Conservation (phyloP, 1,284 basidiomycete genomes). For the Cerioporus squamosus region DNA sequence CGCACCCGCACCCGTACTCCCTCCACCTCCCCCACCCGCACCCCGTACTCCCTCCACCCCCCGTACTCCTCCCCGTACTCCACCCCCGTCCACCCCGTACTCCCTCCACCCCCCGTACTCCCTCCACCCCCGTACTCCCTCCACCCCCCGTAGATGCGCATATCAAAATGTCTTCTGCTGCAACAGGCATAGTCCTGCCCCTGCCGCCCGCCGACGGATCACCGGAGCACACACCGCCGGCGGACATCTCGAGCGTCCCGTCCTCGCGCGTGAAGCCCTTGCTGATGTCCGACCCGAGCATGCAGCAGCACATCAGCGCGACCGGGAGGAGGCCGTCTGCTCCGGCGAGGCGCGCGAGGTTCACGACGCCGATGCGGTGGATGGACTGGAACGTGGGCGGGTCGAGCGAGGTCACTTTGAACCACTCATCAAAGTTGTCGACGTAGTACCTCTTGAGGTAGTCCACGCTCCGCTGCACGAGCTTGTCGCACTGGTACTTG, state of each 20-base stretch:
- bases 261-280: constrained; percentile 14
- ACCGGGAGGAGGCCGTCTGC: constrained; percentile 11
- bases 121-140: too few species aligned
- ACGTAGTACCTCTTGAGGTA: constrained; percentile 14
- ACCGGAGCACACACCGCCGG: constrained; percentile 20
- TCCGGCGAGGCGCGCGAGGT: constrained; percentile 14
- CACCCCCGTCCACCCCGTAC: too few species aligned
- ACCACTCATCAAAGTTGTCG: constrained; percentile 9
- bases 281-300: constrained; percentile 4
- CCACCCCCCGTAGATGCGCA: too few species aligned
- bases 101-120: too few species aligned
- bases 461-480: constrained; percentile 7
- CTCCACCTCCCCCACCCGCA: too few species aligned
- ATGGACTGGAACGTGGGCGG: constrained; percentile 8
- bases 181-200: not conserved
- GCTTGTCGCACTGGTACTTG: constrained; percentile 16
- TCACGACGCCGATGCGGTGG: constrained; percentile 14
- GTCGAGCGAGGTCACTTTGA: constrained; percentile 1
- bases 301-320: constrained; percentile 18
- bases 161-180: too few species aligned
- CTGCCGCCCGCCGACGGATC: constrained; percentile 22
- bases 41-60: too few species aligned
- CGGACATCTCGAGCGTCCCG: constrained; percentile 8
- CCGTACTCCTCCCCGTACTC: too few species aligned
- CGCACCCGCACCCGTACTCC: too few species aligned